These are phyloP conservation scores for Sutorius australiensis DNA, from an alignment of 768 basidiomycete species.

Conservation along the genomic window DNA sequence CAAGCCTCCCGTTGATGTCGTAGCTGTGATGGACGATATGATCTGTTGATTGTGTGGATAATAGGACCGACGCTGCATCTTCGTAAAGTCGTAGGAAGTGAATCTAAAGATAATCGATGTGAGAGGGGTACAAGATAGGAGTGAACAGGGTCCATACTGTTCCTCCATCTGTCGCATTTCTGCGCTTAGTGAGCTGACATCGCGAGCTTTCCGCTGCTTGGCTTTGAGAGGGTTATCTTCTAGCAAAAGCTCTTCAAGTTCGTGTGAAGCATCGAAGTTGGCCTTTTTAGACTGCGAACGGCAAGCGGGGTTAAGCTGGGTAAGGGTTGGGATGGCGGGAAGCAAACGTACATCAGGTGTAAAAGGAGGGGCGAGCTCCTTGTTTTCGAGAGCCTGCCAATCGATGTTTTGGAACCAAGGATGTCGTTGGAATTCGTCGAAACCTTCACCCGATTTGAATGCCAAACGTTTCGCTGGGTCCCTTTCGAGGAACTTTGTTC, in stretches of 20 bases:
- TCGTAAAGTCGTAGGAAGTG: constrained; percentile 87
- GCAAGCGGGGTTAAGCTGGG: constrained; percentile 3
- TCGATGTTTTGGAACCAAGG: constrained; percentile 88
- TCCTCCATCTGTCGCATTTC: constrained; percentile 99
- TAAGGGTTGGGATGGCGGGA: not conserved
- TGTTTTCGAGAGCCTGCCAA: constrained; percentile 83
- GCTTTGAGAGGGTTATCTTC: constrained; percentile 98
- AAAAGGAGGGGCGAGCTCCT: constrained; percentile 75
- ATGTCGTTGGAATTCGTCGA: constrained; percentile 73
- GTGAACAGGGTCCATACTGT: constrained; percentile 55
- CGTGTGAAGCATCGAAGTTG: constrained; percentile 98
- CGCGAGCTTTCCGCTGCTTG: constrained; percentile 87
- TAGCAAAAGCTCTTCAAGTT: constrained; percentile 90
- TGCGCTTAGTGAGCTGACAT: constrained; percentile 69
- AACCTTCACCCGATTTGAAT: constrained; percentile 78
- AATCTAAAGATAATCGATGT: constrained; percentile 50
- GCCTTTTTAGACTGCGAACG: constrained; percentile 88
- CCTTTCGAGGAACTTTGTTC: constrained; percentile 73
- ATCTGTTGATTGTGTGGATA: constrained; percentile 78
- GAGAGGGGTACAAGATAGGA: not conserved
- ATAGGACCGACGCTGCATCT: constrained; percentile 87
- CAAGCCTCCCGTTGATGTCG: constrained; percentile 67
- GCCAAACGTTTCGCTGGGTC: constrained; percentile 79
- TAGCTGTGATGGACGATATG: constrained; percentile 61
- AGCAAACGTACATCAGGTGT: constrained; percentile 71